Conservation (phyloP, 1,139 yeast species). For the Petasospora fabianii region DNA sequence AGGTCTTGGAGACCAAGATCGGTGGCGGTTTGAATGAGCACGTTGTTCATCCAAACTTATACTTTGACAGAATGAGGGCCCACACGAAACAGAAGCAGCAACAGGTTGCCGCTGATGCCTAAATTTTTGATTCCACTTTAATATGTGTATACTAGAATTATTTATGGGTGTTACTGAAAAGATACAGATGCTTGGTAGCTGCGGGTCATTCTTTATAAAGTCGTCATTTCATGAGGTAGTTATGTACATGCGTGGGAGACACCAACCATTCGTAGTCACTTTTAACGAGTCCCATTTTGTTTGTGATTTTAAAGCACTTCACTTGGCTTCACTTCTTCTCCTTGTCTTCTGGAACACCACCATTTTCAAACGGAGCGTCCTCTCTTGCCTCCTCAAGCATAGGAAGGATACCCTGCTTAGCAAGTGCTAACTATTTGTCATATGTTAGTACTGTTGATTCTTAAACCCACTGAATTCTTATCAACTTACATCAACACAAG, state of each 20-base stretch:
- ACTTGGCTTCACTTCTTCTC: constrained; percentile 9
- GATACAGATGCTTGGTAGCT: too few species aligned
- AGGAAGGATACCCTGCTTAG: constrained; percentile 70
- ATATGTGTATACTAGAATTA: constrained; percentile 2
- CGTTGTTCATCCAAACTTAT: constrained; percentile 83
- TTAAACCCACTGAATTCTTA: neutral
- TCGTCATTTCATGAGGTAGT: constrained; percentile 1
- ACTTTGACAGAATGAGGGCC: constrained; percentile 64
- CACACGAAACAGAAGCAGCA: constrained; percentile 13
- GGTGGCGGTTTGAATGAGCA: constrained; percentile 44
- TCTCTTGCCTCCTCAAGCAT: constrained; percentile 87
- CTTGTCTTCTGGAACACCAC: constrained; percentile 37
- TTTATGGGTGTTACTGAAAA: neutral
- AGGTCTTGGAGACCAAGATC: constrained; percentile 70
- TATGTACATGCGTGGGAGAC: neutral
- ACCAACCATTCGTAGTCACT: neutral
- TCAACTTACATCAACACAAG: constrained; percentile 62
- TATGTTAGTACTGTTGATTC: neutral
- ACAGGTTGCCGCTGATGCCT: constrained; percentile 8
- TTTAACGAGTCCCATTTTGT: too few species aligned
- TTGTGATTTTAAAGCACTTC: too few species aligned
- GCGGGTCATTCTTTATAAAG: neutral
- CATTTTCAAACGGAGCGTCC: constrained; percentile 82
- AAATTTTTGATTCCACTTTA: too few species aligned
- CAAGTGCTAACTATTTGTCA: constrained; percentile 51